Evolutionary conservation across 805 yeast species (phyloP).

Genomic region (Wickerhamiella slavikovae): DNA sequence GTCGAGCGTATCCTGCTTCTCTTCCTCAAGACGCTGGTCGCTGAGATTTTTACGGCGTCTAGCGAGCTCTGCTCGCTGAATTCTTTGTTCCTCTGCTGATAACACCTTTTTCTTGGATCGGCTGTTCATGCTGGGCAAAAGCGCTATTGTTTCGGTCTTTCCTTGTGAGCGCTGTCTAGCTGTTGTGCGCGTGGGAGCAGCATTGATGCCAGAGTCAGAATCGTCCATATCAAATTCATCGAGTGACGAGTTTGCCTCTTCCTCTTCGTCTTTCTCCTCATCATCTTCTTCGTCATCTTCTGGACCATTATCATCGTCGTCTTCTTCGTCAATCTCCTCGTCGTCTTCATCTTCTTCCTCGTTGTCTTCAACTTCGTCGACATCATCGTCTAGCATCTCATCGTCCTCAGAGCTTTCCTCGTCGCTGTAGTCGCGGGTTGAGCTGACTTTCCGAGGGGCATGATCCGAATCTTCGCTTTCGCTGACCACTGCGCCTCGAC

Average conservation of each 20-base stretch:
- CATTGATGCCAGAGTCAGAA: constrained; percentile 6
- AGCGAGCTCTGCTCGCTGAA: constrained; percentile 71
- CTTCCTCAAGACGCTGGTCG: constrained; percentile 71
- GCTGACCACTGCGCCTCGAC: constrained; percentile 1
- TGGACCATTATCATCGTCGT: constrained; percentile 5
- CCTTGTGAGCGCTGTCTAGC: constrained; percentile 21
- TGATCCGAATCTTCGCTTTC: constrained; percentile 3
- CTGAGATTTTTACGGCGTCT: constrained; percentile 71
- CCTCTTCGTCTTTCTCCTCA: constrained; percentile 5
- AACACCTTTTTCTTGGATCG: constrained; percentile 30
- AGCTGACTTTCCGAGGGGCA: background rate
- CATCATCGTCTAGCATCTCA: constrained; percentile 1
- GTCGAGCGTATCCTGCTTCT: constrained; percentile 78
- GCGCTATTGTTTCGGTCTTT: constrained; percentile 8
- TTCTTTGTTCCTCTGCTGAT: constrained; percentile 66
- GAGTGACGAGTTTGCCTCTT: constrained; percentile 6
- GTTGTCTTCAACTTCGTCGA: background rate
- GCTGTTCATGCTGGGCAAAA: constrained; percentile 15
- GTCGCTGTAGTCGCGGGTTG: background rate
- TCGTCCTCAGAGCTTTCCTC: background rate
- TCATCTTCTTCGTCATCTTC: constrained; percentile 10
- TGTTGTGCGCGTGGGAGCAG: constrained; percentile 15
- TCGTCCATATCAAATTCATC: constrained; percentile 8
- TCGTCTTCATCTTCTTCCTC: constrained; percentile 1
- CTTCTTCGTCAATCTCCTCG: constrained; percentile 1